These are phyloP conservation scores for Plasmodium gallinaceum DNA, from an alignment of 169 alveolate genomes.

Conservation along the genomic window DNA sequence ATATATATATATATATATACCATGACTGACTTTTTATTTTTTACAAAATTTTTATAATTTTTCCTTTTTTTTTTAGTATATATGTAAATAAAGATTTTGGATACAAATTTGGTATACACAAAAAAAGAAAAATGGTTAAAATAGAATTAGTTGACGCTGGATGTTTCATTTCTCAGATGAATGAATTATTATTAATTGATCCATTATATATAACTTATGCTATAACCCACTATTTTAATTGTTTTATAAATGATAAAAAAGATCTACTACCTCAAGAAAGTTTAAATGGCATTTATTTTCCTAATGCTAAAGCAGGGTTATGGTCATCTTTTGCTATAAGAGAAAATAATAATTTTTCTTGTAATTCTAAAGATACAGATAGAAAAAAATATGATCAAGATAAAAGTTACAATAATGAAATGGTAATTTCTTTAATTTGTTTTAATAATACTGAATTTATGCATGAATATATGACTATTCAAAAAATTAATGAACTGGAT, in stretches of 20 bases:
- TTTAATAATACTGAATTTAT: conserved; percentile 54
- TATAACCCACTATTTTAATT: conserved; percentile 63
- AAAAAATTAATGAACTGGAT: conserved; percentile 37
- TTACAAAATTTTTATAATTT: too few relatives aligned
- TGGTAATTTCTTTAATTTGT: conserved; percentile 50
- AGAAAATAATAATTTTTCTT: conserved; percentile 17
- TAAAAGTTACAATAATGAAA: conserved; percentile 42
- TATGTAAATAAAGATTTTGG: too few relatives aligned
- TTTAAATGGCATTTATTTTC: conserved; percentile 62
- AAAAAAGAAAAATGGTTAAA: neutral
- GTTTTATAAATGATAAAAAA: conserved; percentile 52
- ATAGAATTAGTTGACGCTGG: conserved; percentile 63
- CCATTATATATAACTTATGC: conserved; percentile 64
- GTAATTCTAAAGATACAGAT: conserved; percentile 14
- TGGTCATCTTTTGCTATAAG: conserved; percentile 77
- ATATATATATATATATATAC: too few relatives aligned
- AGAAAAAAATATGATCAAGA: conserved; percentile 1
- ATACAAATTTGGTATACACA: too few relatives aligned
- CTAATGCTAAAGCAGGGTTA: conserved; percentile 61
- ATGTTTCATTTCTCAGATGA: conserved; percentile 76
- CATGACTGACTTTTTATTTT: too few relatives aligned
- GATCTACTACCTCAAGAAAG: conserved; percentile 41
- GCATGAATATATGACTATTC: conserved; percentile 64
- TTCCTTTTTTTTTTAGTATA: too few relatives aligned
- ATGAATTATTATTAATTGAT: conserved; percentile 66